Evolutionary conservation across 176 grass and related monocot species (phyloP).

Genomic region (Thalia dealbata): DNA sequence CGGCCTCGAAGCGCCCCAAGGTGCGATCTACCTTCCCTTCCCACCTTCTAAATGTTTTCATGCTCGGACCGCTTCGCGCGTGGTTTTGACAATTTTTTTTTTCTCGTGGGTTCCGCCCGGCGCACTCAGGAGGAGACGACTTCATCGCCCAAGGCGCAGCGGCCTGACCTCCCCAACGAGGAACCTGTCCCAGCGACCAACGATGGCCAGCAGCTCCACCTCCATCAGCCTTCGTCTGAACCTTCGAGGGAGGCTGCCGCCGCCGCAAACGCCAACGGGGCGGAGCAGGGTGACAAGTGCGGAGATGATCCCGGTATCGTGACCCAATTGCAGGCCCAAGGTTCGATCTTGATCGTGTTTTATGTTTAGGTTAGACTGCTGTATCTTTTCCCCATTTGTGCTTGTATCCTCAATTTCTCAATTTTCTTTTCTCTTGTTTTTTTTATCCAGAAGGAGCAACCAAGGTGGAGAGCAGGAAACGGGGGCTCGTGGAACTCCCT

Average conservation of each 20-base stretch:
- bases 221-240: neutral
- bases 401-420: neutral
- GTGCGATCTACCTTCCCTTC: slow-evolving; percentile 36
- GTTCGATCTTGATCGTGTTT: neutral
- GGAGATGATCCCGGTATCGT: neutral
- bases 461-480: slow-evolving; percentile 27
- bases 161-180: neutral
- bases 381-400: neutral
- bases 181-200: neutral
- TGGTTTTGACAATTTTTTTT: slow-evolving; percentile 22
- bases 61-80: neutral
- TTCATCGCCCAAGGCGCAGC: neutral
- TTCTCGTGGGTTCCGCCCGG: slow-evolving; percentile 25
- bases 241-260: neutral
- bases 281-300: neutral
- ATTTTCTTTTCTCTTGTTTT: neutral
- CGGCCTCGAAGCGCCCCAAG: slow-evolving; percentile 60
- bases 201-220: neutral
- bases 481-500: neutral
- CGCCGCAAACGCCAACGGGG: neutral
- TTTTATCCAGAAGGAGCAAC: neutral
- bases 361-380: too few species aligned
- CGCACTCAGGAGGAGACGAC: neutral
- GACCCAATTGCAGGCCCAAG: neutral
- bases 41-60: slow-evolving; percentile 12